Percentiles rank a stretch among this genome's conserved stretches.
Conservation (phyloP, 768 basidiomycete genomes). For the Gymnopilus junonius region DNA sequence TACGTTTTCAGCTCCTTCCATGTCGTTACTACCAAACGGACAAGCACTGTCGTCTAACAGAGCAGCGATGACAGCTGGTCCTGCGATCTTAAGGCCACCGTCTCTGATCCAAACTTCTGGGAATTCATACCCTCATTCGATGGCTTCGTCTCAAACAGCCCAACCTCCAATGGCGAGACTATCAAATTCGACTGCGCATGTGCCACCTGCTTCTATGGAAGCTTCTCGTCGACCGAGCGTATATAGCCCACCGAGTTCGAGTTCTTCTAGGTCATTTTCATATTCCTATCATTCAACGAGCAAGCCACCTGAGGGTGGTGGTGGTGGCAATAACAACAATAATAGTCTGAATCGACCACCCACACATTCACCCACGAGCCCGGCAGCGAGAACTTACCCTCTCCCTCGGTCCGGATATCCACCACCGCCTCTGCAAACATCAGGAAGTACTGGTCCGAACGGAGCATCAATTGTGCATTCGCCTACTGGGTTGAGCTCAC, state of each 20-base stretch:
- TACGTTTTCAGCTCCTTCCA: slow-evolving; percentile 7
- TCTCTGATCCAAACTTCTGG: background rate
- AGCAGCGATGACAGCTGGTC: background rate
- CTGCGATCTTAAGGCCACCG: background rate
- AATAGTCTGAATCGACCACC: background rate
- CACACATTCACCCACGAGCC: background rate
- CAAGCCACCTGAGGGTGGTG: slow-evolving; percentile 4
- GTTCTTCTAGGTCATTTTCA: slow-evolving; percentile 3
- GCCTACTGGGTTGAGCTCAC: slow-evolving; percentile 14
- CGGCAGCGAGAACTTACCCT: background rate
- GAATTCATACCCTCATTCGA: slow-evolving; percentile 4
- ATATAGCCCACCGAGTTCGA: slow-evolving; percentile 5
- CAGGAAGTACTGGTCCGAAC: slow-evolving; percentile 1
- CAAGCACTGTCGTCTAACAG: background rate
- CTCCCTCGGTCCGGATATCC: slow-evolving; percentile 6
- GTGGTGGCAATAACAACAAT: background rate
- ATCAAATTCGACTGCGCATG: background rate
- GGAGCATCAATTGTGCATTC: slow-evolving; percentile 19
- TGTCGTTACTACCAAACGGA: slow-evolving; percentile 22
- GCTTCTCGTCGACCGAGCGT: slow-evolving; percentile 2
- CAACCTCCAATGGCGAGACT: slow-evolving; percentile 3
- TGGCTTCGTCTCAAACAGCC: background rate
- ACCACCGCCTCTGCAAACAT: background rate
- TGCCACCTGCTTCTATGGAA: background rate
- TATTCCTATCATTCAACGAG: background rate